Percentiles rank a stretch among this genome's conserved stretches.
phyloP scores from a whole-genome alignment of 331 rosid genomes.

The Prunus yedoensis region DNA sequence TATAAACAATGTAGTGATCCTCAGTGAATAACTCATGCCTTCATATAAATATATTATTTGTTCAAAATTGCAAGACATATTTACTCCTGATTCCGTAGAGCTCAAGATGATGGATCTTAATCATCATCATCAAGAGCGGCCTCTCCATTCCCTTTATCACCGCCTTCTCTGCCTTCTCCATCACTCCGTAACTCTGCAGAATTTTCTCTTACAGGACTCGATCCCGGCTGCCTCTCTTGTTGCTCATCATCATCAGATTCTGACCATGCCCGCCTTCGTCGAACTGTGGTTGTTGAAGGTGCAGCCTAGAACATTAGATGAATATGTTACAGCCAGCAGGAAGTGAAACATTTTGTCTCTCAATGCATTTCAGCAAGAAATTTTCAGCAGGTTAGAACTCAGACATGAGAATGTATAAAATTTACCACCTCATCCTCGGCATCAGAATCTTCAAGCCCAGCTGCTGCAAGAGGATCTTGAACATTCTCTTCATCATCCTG shows the following conservation, averaged over 20 bases:
- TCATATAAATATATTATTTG: neutral
- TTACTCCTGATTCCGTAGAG: conserved; percentile 18
- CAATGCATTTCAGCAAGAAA: too few relatives aligned
- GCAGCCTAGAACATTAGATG: too few relatives aligned
- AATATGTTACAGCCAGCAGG: too few relatives aligned
- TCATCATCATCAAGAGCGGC: conserved; percentile 49
- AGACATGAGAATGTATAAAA: too few relatives aligned
- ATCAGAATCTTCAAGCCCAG: conserved; percentile 97
- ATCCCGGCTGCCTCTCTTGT: conserved; percentile 41
- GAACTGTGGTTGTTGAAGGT: conserved; percentile 37
- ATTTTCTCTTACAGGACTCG: conserved; percentile 59
- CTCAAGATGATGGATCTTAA: too few relatives aligned
- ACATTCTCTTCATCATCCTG: conserved; percentile 65
- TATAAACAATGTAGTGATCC: conserved; percentile 11
- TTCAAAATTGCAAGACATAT: conserved; percentile 15
- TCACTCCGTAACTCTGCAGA: conserved; percentile 66
- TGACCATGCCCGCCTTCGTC: conserved; percentile 78
- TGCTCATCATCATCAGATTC: conserved; percentile 92
- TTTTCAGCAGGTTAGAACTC: too few relatives aligned
- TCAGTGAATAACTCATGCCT: conserved; percentile 8
- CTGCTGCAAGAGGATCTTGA: conserved; percentile 82
- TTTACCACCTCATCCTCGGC: conserved; percentile 85
- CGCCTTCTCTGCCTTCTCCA: conserved; percentile 61
- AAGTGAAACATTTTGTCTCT: too few relatives aligned
- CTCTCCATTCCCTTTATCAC: conserved; percentile 38